Conservation (phyloP, 1,284 basidiomycete genomes). For the Apiotrichum porosum region DNA sequence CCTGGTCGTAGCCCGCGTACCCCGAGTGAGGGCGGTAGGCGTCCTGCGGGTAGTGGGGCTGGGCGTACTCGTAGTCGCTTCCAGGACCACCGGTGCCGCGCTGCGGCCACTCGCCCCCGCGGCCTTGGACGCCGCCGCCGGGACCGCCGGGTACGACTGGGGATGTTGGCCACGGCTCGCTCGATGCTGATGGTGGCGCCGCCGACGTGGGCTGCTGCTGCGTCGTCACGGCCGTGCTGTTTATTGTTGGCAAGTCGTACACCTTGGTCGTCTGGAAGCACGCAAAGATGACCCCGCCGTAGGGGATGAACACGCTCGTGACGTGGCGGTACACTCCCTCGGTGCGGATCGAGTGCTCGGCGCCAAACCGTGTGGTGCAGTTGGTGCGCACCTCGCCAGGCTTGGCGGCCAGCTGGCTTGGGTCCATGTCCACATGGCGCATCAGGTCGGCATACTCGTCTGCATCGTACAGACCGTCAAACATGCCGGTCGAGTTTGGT, state of each 20-base stretch:
- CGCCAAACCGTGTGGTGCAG: constrained; percentile 86
- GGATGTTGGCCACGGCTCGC: not conserved
- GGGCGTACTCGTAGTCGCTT: not conserved
- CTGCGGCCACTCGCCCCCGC: too few species aligned
- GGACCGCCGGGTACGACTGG: not conserved
- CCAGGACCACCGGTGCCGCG: too few species aligned
- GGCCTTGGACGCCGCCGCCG: not conserved
- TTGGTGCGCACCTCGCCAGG: constrained; percentile 73
- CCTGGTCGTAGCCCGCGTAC: not conserved
- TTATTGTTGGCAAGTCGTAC: constrained; percentile 26
- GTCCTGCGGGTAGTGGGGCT: not conserved
- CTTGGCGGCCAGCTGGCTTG: constrained; percentile 48
- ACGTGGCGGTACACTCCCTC: constrained; percentile 61
- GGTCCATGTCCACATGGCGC: constrained; percentile 65
- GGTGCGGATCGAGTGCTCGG: constrained; percentile 62
- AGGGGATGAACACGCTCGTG: constrained; percentile 87
- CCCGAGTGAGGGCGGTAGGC: not conserved
- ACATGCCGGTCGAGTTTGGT: constrained; percentile 15
- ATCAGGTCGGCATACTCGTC: constrained; percentile 78
- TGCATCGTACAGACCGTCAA: constrained; percentile 63
- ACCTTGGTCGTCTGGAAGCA: constrained; percentile 58
- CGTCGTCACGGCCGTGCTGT: not conserved
- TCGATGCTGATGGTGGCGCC: not conserved
- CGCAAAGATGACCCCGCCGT: constrained; percentile 61
- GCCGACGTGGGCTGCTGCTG: not conserved